Conservation (phyloP, 306 rosid genomes). For the Pterocarpus macrocarpus region DNA sequence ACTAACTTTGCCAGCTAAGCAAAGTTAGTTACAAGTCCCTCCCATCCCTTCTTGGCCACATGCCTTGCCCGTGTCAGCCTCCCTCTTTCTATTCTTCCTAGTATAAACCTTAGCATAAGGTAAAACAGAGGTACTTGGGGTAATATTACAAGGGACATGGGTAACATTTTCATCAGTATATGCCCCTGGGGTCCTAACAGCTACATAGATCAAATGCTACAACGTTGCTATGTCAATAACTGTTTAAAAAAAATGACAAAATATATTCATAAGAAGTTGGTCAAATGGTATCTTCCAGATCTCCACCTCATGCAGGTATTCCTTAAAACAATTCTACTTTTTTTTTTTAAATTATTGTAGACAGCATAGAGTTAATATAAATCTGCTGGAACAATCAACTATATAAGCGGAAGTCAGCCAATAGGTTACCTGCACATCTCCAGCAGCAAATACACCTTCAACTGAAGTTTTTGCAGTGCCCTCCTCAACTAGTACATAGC, state of each 20-base stretch:
- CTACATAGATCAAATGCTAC: not conserved
- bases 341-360: not conserved
- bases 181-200: too few species aligned
- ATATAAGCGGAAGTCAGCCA: conserved; percentile 2
- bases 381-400: conserved; percentile 17
- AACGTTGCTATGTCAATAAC: not conserved
- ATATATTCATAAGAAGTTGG: not conserved
- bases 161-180: too few species aligned
- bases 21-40: too few species aligned
- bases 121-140: too few species aligned
- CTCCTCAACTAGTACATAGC: conserved; percentile 81
- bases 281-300: conserved; percentile 23
- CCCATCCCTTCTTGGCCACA: too few species aligned
- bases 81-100: too few species aligned
- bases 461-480: conserved; percentile 81
- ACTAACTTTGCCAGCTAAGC: too few species aligned
- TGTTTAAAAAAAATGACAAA: not conserved
- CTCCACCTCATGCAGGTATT: not conserved
- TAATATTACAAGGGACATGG: too few species aligned
- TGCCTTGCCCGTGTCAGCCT: too few species aligned
- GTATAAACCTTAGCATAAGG: too few species aligned
- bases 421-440: conserved; percentile 89
- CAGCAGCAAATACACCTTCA: conserved; percentile 94
- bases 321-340: not conserved
- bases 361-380: not conserved